Evolutionary conservation across 306 rosid genomes (phyloP).

Genomic region (Sphenostylis stenocarpa): DNA sequence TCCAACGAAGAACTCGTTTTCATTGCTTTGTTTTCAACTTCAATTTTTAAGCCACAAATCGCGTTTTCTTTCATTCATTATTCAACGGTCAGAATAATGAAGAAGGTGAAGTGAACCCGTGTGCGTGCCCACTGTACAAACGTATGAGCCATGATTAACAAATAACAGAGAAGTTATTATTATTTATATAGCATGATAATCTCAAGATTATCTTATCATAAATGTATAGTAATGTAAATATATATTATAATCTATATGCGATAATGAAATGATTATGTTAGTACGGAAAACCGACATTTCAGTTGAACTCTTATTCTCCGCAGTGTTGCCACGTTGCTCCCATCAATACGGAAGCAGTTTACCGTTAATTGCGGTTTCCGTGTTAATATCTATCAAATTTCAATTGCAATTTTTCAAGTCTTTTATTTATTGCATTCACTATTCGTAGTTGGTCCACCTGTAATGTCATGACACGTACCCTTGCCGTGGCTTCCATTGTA

Average conservation of each 20-base stretch:
- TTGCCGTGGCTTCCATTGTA: neutral
- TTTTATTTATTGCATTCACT: neutral
- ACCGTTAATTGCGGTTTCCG: constrained; percentile 2
- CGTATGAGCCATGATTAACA: neutral
- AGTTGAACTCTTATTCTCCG: neutral
- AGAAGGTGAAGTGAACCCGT: neutral
- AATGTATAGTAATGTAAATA: no score
- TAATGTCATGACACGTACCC: neutral
- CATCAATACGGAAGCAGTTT: constrained; percentile 12
- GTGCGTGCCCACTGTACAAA: neutral
- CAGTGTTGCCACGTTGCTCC: neutral
- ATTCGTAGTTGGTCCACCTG: neutral
- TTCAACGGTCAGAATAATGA: neutral
- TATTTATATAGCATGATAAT: neutral
- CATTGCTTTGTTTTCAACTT: neutral
- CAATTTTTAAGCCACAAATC: neutral
- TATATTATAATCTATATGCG: neutral
- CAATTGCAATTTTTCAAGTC: neutral
- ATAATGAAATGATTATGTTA: neutral
- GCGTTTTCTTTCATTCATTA: neutral
- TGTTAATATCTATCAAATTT: neutral
- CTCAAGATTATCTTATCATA: neutral
- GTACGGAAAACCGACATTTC: neutral
- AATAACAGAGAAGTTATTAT: neutral
- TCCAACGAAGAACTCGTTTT: neutral